Evolutionary conservation across 345 rosid species (phyloP).

Genomic region (Arabidopsis suecica): DNA sequence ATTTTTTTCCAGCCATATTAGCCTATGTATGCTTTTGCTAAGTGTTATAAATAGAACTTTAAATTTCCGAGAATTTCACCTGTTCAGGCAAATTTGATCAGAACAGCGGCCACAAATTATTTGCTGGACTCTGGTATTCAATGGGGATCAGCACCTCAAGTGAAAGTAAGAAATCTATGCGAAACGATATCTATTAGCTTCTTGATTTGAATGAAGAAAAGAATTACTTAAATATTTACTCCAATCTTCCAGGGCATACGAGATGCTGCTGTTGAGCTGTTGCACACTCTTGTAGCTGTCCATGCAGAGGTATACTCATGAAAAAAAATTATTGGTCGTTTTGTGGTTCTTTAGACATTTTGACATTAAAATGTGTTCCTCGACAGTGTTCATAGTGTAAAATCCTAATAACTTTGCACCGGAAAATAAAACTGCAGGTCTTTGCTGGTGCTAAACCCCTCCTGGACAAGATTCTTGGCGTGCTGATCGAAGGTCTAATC

Average conservation of each 20-base stretch:
- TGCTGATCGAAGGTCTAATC: conserved; percentile 91
- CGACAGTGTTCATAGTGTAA: not conserved
- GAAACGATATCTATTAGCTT: conserved; percentile 2
- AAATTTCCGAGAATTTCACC: not conserved
- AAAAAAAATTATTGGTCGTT: not conserved
- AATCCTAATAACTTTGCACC: not conserved
- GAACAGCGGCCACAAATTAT: conserved; percentile 81
- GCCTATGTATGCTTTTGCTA: not conserved
- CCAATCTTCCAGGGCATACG: conserved; percentile 75
- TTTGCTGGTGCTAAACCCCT: conserved; percentile 96
- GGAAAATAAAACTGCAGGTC: conserved; percentile 56
- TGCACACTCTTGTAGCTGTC: conserved; percentile 91
- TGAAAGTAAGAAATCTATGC: conserved; percentile 63
- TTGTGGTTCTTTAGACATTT: not conserved
- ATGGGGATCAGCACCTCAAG: conserved; percentile 94
- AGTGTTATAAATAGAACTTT: conserved; percentile 10
- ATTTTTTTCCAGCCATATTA: not conserved
- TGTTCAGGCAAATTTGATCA: conserved; percentile 83
- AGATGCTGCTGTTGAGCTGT: conserved; percentile 90
- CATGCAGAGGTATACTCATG: conserved; percentile 79
- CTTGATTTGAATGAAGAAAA: not conserved
- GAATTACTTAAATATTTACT: conserved; percentile 19
- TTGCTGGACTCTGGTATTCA: conserved; percentile 88
- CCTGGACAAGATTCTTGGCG: conserved; percentile 89
- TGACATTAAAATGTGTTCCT: not conserved